phyloP scores from a whole-genome alignment of 208 protist species.

The Acanthamoeba divionensis region DNA sequence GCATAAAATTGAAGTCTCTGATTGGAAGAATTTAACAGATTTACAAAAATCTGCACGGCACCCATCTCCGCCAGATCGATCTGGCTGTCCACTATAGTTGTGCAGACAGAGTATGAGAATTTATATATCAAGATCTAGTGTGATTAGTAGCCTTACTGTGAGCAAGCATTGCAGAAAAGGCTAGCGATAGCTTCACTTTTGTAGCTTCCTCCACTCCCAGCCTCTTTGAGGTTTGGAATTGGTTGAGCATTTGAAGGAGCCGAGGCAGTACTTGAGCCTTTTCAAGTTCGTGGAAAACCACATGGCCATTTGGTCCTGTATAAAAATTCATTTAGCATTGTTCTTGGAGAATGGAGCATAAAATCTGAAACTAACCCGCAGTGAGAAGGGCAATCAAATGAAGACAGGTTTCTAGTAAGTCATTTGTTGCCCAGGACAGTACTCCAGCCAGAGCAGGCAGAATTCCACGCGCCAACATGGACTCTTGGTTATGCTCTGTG shows the following conservation, averaged over 20 bases:
- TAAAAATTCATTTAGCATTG: neutral
- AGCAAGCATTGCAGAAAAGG: slow-evolving; percentile 8
- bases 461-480: neutral
- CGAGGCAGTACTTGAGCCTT: neutral
- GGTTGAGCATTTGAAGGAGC: slow-evolving; percentile 26
- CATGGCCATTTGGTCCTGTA: slow-evolving; percentile 1
- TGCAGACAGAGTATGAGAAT: too few species aligned
- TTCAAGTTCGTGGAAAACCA: neutral
- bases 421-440: slow-evolving; percentile 33
- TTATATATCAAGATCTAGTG: neutral
- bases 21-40: slow-evolving; percentile 7
- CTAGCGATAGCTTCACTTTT: neutral
- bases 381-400: slow-evolving; percentile 27
- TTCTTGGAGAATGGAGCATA: neutral
- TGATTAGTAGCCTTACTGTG: neutral
- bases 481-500: slow-evolving; percentile 43
- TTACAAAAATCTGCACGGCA: neutral
- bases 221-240: neutral
- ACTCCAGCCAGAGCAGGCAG: neutral
- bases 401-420: slow-evolving; percentile 3
- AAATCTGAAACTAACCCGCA: neutral
- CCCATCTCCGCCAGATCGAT: slow-evolving; percentile 12
- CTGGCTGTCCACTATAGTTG: neutral
- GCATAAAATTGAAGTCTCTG: slow-evolving; percentile 50
- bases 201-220: neutral